Evolutionary conservation across 1,284 basidiomycete species (phyloP).

Genomic region (Pseudozyma pruni): DNA sequence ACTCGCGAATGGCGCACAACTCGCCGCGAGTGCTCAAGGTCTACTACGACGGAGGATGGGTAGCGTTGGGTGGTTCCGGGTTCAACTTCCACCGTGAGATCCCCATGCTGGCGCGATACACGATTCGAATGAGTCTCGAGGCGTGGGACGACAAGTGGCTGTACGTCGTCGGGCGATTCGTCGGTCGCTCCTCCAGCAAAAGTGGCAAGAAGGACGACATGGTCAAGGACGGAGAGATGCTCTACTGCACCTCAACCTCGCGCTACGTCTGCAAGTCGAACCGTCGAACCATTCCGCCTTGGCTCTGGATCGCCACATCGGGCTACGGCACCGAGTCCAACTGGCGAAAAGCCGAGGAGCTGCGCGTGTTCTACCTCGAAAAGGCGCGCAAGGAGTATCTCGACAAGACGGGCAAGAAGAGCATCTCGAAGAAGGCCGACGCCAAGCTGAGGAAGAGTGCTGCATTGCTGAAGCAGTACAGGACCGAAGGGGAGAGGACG

Average conservation of each 20-base stretch:
- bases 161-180: constrained; percentile 47
- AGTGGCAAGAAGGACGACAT: constrained; percentile 9
- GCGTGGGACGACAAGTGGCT: constrained; percentile 63
- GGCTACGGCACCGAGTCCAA: constrained; percentile 56
- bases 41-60: constrained; percentile 48
- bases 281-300: constrained; percentile 58
- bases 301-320: constrained; percentile 54
- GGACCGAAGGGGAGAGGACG: constrained; percentile 22
- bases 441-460: constrained; percentile 33
- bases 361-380: constrained; percentile 35
- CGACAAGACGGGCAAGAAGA: constrained; percentile 23
- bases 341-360: constrained; percentile 54
- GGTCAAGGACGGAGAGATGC: constrained; percentile 25
- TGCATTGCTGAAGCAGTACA: constrained; percentile 24
- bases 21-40: constrained; percentile 37
- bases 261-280: constrained; percentile 56
- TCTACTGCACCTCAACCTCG: constrained; percentile 55
- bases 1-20: constrained; percentile 42
- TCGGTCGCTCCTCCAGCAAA: constrained; percentile 1
- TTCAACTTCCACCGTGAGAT: constrained; percentile 58
- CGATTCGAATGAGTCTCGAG: constrained; percentile 38
- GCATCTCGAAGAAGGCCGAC: constrained; percentile 17
- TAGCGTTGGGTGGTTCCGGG: constrained; percentile 42
- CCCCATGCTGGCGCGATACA: constrained; percentile 47
- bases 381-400: constrained; percentile 19